These are phyloP conservation scores for Phytophthora europaea DNA, from an alignment of 352 stramenopile genomes.

Conservation along the genomic window DNA sequence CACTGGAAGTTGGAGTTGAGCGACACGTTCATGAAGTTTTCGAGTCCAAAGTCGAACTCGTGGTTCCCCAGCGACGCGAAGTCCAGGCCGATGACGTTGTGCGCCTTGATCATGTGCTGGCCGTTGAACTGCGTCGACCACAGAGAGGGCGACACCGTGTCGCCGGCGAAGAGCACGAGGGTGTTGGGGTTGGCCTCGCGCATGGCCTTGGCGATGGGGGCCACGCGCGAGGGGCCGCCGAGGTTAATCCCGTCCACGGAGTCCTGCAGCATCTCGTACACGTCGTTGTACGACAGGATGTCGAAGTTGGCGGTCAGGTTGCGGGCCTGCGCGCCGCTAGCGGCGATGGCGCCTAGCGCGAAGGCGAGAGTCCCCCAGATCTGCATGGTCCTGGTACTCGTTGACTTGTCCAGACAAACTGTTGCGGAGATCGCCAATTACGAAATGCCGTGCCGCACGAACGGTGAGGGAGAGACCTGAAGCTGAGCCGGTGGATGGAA, in stretches of 20 bases:
- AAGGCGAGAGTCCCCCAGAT: conserved; percentile 28
- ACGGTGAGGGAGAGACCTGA: conserved; percentile 4
- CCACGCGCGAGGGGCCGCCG: conserved; percentile 77
- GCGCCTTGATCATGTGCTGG: conserved; percentile 82
- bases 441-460: conserved; percentile 20
- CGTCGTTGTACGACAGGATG: conserved; percentile 81
- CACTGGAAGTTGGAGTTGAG: conserved; percentile 67
- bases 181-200: conserved; percentile 65
- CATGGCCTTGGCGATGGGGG: conserved; percentile 74
- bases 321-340: conserved; percentile 31
- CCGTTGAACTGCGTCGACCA: conserved; percentile 86
- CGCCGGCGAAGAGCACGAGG: conserved; percentile 81
- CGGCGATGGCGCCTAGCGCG: conserved; percentile 15
- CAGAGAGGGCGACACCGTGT: conserved; percentile 87
- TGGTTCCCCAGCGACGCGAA: conserved; percentile 83
- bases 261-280: conserved; percentile 85
- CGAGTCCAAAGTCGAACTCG: conserved; percentile 85
- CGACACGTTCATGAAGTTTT: conserved; percentile 80
- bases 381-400: conserved; percentile 22
- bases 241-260: conserved; percentile 69
- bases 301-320: conserved; percentile 65
- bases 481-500: conserved; percentile 27
- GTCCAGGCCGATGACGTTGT: conserved; percentile 82
- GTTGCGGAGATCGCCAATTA: conserved; percentile 14
- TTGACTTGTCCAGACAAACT: conserved; percentile 4